phyloP scores from a whole-genome alignment of 352 stramenopile species.

The Albugo candida region DNA sequence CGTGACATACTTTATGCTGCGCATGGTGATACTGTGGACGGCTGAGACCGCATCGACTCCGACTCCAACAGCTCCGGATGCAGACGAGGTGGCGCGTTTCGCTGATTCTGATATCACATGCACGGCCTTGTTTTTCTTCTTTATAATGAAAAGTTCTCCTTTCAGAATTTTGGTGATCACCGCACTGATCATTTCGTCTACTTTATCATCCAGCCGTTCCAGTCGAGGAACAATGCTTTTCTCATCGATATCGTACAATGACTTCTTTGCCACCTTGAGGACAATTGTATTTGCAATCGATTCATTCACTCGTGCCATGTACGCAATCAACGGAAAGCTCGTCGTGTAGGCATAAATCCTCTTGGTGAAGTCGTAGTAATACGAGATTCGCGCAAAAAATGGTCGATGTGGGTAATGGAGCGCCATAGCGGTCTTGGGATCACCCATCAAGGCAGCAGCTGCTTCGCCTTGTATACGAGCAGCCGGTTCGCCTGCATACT shows the following conservation, averaged over 20 bases:
- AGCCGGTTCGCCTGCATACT: no score
- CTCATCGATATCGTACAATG: conserved; percentile 31
- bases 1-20: no score
- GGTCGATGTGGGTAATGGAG: conserved; percentile 16
- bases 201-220: conserved; percentile 35
- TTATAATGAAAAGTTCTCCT: conserved; percentile 36
- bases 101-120: conserved; percentile 15
- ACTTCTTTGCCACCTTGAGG: conserved; percentile 34
- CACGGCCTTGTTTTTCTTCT: conserved; percentile 46
- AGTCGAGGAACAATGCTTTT: conserved; percentile 26
- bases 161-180: conserved; percentile 30
- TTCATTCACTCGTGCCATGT: conserved; percentile 41
- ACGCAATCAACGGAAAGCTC: conserved; percentile 45
- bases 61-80: conserved; percentile 28
- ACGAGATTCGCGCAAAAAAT: conserved; percentile 49
- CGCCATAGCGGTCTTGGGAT: not conserved
- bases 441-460: not conserved
- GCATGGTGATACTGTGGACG: no score
- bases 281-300: conserved; percentile 42
- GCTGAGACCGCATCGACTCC: not conserved
- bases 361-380: conserved; percentile 70
- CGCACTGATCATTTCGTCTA: conserved; percentile 31
- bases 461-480: no score
- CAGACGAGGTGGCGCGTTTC: conserved; percentile 42
- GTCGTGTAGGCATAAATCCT: conserved; percentile 67